Conservation (phyloP, 257 asterid genomes). For the Jaltomata sinuosa region DNA sequence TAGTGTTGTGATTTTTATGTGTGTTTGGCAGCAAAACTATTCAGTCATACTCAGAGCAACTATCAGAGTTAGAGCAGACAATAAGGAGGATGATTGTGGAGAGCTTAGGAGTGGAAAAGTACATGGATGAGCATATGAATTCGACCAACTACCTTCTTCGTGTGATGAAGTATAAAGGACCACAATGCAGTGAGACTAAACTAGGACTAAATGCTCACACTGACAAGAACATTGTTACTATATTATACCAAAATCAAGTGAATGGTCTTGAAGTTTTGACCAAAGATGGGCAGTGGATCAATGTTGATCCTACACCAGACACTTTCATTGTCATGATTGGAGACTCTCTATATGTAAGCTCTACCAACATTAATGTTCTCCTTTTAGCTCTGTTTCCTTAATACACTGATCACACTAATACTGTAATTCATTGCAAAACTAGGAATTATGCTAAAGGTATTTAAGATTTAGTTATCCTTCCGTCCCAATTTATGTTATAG, state of each 20-base stretch:
- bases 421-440: rapidly evolving
- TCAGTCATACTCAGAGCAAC: slow-evolving; percentile 13
- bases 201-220: slow-evolving; percentile 40
- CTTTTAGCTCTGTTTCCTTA: not conserved
- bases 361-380: not conserved
- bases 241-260: slow-evolving; percentile 25
- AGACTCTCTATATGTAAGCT: slow-evolving; percentile 32
- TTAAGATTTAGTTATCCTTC: not conserved
- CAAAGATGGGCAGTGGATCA: slow-evolving; percentile 44
- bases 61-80: slow-evolving; percentile 30
- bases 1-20: not conserved
- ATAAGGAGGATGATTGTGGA: slow-evolving; percentile 43
- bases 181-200: slow-evolving; percentile 19
- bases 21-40: slow-evolving; percentile 24
- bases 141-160: slow-evolving; percentile 36
- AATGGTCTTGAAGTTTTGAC: slow-evolving; percentile 30
- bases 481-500: too few species aligned
- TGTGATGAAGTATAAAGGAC: slow-evolving; percentile 42
- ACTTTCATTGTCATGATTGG: slow-evolving; percentile 45
- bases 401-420: too few species aligned
- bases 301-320: slow-evolving; percentile 21
- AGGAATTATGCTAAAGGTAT: not conserved
- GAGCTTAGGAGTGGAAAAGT: slow-evolving; percentile 29
- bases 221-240: slow-evolving; percentile 35
- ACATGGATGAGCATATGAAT: slow-evolving; percentile 41